phyloP scores from a whole-genome alignment of 73 alveolate genomes.

The Paramecium sonneborni region DNA sequence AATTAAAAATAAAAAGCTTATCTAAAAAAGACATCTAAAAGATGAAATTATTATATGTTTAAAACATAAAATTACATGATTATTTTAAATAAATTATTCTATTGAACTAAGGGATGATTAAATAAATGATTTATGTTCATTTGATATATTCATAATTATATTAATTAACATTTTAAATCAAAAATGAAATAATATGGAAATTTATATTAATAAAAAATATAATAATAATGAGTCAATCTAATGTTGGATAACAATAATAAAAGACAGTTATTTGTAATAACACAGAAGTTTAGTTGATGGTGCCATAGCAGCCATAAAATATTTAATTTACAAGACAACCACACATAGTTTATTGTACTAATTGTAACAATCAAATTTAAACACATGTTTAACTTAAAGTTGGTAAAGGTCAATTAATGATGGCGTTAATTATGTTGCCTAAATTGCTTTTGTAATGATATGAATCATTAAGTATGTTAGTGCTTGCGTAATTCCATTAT shows the following conservation, averaged over 20 bases:
- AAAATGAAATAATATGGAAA: neutral
- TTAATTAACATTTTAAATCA: neutral
- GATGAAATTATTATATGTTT: neutral
- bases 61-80: too few relatives aligned
- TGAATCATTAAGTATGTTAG: neutral
- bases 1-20: neutral
- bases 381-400: neutral
- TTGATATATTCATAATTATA: too few relatives aligned
- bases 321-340: neutral
- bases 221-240: neutral
- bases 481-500: neutral
- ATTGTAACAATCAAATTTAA: slow-evolving; percentile 20
- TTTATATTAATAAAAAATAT: neutral
- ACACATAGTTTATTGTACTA: neutral
- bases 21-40: neutral
- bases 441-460: neutral
- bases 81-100: too few relatives aligned
- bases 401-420: neutral
- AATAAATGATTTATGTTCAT: too few relatives aligned
- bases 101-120: too few relatives aligned
- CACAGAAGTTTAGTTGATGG: neutral
- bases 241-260: neutral
- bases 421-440: neutral
- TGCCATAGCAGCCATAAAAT: neutral
- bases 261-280: neutral